Evolutionary conservation across 176 grass and related monocot genomes (phyloP).

Genomic region (Rhipidocladum racemiflorum): DNA sequence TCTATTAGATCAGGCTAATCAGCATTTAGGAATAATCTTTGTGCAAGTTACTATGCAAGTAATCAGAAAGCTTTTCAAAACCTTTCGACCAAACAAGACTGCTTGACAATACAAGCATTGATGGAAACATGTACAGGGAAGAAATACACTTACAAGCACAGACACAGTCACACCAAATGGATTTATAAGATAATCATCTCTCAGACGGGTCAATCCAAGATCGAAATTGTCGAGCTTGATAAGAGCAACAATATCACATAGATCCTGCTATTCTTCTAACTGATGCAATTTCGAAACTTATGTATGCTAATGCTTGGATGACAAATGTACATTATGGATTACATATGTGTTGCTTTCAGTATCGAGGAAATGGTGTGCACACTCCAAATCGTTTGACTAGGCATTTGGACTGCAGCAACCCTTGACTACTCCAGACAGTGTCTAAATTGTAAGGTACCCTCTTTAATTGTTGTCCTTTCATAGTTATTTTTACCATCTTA

Average conservation of each 20-base stretch:
- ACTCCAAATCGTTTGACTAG: too few relatives aligned
- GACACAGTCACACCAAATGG: slow-evolving; percentile 72
- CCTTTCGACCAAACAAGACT: slow-evolving; percentile 15
- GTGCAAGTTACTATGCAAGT: not conserved
- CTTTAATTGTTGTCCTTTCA: too few relatives aligned
- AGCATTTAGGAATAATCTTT: slow-evolving; percentile 9
- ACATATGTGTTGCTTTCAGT: too few relatives aligned
- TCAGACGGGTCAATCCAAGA: slow-evolving; percentile 47
- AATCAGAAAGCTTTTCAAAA: slow-evolving; percentile 14
- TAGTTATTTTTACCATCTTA: too few relatives aligned
- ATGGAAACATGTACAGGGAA: slow-evolving; percentile 29
- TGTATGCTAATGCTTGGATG: too few relatives aligned
- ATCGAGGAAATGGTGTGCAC: too few relatives aligned
- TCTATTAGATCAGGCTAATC: not conserved
- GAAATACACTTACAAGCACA: slow-evolving; percentile 66
- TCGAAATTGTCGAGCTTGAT: slow-evolving; percentile 35
- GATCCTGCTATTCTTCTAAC: slow-evolving; percentile 47
- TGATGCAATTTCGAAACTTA: not conserved
- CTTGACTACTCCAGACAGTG: too few relatives aligned
- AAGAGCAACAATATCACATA: slow-evolving; percentile 45
- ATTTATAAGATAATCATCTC: slow-evolving; percentile 79
- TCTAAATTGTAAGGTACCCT: too few relatives aligned
- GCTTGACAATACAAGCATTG: slow-evolving; percentile 15
- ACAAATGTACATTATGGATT: too few relatives aligned
- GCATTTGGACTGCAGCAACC: too few relatives aligned